Percentiles rank a stretch among this genome's conserved stretches.
These are phyloP conservation scores for Santalum album DNA, from an alignment of 164 flowering plant genomes.

Conservation along the genomic window DNA sequence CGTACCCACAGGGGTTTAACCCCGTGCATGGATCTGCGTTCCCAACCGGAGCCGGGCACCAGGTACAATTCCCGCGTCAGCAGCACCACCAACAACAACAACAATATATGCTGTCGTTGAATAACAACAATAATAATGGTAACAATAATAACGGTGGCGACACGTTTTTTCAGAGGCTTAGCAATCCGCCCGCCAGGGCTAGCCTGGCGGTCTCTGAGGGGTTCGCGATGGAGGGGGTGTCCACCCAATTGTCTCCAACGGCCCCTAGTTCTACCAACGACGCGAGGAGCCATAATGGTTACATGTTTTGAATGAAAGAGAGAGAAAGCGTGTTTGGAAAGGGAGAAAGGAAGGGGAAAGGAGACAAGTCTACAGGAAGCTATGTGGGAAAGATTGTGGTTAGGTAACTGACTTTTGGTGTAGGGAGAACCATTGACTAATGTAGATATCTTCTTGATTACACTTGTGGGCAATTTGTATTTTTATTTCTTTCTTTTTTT, in stretches of 20 bases:
- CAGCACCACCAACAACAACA: conserved; percentile 1
- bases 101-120: conserved; percentile 9
- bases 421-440: neutral
- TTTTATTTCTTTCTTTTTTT: too few species aligned
- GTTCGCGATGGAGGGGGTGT: conserved; percentile 10
- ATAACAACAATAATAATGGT: conserved; percentile 1
- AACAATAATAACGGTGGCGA: neutral
- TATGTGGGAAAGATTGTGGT: neutral
- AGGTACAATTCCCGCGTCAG: conserved; percentile 4
- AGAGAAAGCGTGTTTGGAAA: too few species aligned
- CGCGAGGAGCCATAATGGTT: conserved; percentile 7
- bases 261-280: conserved; percentile 7
- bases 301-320: conserved; percentile 15
- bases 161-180: conserved; percentile 12
- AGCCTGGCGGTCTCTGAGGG: conserved; percentile 9
- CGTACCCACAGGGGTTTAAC: neutral
- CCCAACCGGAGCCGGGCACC: neutral
- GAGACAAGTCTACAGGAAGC: neutral
- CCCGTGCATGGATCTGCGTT: neutral
- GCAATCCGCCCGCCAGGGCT: neutral
- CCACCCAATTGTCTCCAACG: neutral
- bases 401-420: neutral
- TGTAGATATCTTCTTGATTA: neutral
- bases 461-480: neutral
- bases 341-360: too few species aligned